Evolutionary conservation across 306 rosid genomes (phyloP).

Genomic region (Betula pendula): DNA sequence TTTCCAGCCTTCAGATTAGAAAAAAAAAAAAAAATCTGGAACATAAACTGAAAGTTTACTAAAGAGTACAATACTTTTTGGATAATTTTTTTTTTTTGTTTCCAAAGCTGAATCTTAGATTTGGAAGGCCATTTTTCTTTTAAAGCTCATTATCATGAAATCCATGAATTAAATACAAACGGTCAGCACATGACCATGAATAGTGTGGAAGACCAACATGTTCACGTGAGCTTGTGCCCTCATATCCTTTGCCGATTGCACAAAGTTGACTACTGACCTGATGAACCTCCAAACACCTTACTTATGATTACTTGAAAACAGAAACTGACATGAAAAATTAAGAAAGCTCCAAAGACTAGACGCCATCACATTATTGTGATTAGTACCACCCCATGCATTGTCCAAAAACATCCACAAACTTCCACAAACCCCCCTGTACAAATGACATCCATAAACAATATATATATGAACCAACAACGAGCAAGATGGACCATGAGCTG

Average conservation of each 20-base stretch:
- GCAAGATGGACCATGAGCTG: constrained; percentile 6
- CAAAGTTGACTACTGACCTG: constrained; percentile 11
- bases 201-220: constrained; percentile 24
- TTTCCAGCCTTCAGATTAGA: too few relatives aligned
- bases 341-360: constrained; percentile 1
- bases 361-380: constrained; percentile 6
- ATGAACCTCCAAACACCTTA: constrained; percentile 1
- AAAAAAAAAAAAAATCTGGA: too few relatives aligned
- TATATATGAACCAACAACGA: neutral
- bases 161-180: too few relatives aligned
- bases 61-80: too few relatives aligned
- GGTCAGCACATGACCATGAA: too few relatives aligned
- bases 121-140: too few relatives aligned
- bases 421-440: neutral
- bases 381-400: neutral
- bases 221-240: constrained; percentile 43
- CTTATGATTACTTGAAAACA: constrained; percentile 7
- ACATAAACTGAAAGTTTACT: too few relatives aligned
- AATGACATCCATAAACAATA: neutral
- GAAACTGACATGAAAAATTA: constrained; percentile 2
- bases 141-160: too few relatives aligned
- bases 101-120: too few relatives aligned
- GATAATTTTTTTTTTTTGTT: too few relatives aligned
- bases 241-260: constrained; percentile 3
- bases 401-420: neutral